phyloP scores from a whole-genome alignment of 306 rosid species.

The Ammopiptanthus mongolicus region DNA sequence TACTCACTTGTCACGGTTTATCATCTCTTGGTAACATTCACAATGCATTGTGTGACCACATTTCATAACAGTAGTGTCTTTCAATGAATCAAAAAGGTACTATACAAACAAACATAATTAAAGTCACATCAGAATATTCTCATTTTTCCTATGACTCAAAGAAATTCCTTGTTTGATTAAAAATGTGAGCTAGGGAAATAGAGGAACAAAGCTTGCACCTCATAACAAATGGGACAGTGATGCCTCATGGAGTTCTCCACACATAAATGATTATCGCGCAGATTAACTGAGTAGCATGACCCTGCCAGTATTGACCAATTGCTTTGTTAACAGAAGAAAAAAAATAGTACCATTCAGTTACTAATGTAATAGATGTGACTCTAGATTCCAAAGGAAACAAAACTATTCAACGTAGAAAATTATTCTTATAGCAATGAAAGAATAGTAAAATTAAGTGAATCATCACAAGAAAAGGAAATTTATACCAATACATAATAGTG shows the following conservation, averaged over 20 bases:
- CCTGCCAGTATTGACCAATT: conserved; percentile 37
- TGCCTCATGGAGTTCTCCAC: conserved; percentile 96
- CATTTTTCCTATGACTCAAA: neutral
- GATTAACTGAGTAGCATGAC: conserved; percentile 63
- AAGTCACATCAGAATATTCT: conserved; percentile 14
- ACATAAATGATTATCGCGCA: conserved; percentile 81
- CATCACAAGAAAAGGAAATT: neutral
- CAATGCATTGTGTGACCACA: conserved; percentile 96
- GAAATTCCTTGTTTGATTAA: neutral
- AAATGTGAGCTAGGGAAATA: neutral
- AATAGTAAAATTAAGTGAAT: neutral
- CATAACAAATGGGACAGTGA: conserved; percentile 95
- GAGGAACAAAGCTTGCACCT: conserved; percentile 47
- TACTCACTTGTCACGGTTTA: conserved; percentile 69
- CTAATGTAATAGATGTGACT: neutral
- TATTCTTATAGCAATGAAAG: neutral
- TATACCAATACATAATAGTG: neutral
- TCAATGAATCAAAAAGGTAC: conserved; percentile 88
- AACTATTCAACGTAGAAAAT: neutral
- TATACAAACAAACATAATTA: conserved; percentile 31
- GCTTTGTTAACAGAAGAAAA: neutral
- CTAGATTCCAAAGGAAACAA: neutral
- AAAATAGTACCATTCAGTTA: neutral
- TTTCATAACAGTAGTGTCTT: conserved; percentile 78
- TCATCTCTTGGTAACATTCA: conserved; percentile 80